Evolutionary conservation across 2,329 filamentous ascomycete species (phyloP), one percentile per base, ranked within the genome.

Genomic region (Gaeumannomyces tritici): DNA sequence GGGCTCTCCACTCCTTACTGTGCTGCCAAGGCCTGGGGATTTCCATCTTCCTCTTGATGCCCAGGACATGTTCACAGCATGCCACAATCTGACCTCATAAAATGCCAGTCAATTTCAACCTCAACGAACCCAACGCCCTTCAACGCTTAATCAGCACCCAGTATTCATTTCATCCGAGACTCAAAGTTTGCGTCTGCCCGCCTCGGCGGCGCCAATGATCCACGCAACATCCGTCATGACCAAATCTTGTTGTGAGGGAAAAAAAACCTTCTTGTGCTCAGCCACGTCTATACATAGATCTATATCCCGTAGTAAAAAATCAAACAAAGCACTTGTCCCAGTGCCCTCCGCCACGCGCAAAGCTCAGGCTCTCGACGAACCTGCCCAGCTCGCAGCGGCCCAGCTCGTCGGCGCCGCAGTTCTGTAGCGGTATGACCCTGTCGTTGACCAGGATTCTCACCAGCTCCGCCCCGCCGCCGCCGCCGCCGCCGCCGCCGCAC

Each of bases 391-490:
- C 82, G 72, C 93, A 97, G 33, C 89, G 80, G 2, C 92, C 92
- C 61, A 87, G 73, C 59, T 73, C 69, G 73, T 96, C 91, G 4
- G 80, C 87, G 13, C 79, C 81, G 73, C 93, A 97, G 59, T 81
- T 86, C 66, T 83, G 77, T 62, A 96, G 74, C 13, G 86, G 85
- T 63, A 93, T 79, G 2, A 96, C 90, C 28, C 90, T 83, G 70
- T 96, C 91, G 74, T 97, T 96, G 47, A 97, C 78, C 64, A 97
- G 75, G 5, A 96, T 80, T 51, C 93, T 82, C 13, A 97, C 90
- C 61, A 89, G 78, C 73, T 95, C 89, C 70, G 72, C 15, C 55
- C 64, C 31, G 29, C 70, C 15, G 55, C 65, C 12, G 65, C 13
- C n/a, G n/a, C 64, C 31, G 29, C 70, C 15, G 55, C 65, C 12